These are phyloP conservation scores for Podospora tetraspora DNA, from an alignment of 495 filamentous ascomycete species.

Conservation along the genomic window DNA sequence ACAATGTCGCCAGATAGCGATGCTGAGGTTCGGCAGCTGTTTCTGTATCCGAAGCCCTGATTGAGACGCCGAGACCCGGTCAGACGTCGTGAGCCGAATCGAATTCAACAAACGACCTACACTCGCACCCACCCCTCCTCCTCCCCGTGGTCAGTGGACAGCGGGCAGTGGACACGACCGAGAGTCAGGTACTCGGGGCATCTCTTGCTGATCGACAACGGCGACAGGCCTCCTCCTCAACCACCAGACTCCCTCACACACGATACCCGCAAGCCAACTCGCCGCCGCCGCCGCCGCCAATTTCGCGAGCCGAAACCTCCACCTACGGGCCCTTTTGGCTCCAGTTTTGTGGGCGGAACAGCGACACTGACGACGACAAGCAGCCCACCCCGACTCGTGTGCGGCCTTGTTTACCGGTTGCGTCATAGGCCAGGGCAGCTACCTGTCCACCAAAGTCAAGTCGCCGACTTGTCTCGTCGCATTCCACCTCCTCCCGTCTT, in stretches of 20 bases:
- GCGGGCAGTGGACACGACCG: neutral
- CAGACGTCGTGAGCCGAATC: neutral
- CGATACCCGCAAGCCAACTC: neutral
- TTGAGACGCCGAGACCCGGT: neutral
- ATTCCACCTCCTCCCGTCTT: neutral
- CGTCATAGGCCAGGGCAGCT: neutral
- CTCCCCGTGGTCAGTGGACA: too few relatives aligned
- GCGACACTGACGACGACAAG: neutral
- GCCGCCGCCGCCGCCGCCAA: neutral
- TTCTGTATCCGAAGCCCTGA: neutral
- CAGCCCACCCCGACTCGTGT: neutral
- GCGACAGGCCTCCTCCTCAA: neutral
- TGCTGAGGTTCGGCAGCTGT: neutral
- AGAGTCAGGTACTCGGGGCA: neutral
- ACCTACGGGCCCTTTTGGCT: neutral
- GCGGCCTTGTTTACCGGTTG: neutral
- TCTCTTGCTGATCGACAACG: neutral
- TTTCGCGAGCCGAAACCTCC: neutral
- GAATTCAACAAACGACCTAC: neutral
- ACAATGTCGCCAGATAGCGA: neutral
- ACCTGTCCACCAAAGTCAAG: neutral
- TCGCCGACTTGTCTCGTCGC: neutral
- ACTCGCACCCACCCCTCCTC: too few relatives aligned
- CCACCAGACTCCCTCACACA: neutral
- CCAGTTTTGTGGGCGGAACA: neutral